Base-by-base conservation (phyloP, 2,329 filamentous ascomycete species). In the Xylaria sp. region DNA sequence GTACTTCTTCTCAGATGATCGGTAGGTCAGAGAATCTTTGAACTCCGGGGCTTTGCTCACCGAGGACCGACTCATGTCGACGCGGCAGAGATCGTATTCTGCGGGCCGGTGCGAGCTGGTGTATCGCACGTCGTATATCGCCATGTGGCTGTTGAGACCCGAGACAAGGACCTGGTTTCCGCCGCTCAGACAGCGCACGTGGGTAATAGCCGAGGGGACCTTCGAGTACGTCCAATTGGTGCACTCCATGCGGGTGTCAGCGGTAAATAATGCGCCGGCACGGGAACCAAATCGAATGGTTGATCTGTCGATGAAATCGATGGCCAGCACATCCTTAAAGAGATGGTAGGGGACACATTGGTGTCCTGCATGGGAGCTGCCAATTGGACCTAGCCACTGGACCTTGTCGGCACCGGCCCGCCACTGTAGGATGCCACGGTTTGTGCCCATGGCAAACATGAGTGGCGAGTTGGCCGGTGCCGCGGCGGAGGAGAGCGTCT, bases 61-160 rank as follows among this genome's bases (percentile, higher is more conserved):
- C 5, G 23, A 30, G 23, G 23, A 1, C 23, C 5, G 23, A 16
- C 44, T 34, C 19, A 54, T 37, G 18, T 54, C 52, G 7, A 52
- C 7, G n/a, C 16, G 50, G 19, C 4, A 34, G 16, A 19, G 35
- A 2, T 55, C 49, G 13, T 49, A 48, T 2, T 10, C 54, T 3
- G 37, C 23, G 2, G 34, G 52, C 5, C 52, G 56, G 13, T 30
- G 8, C 16, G 52, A 49, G 13, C 52, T 48, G 23, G 58, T 44
- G 63, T 76, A 83, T 1, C 85, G 82, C 37, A 82, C 62, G 63
- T 88, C 85, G 66, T 85, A 87, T 4, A 86, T 71, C 1, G 75
- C 75, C 73, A 87, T 80, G 56, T 67, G 74, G 67, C 75, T 76
- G 37, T 71, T 66, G 1, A 84, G 71, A 1, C 83, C 83, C 0